These are phyloP conservation scores for Penicillium mononematosum DNA, from an alignment of 495 filamentous ascomycete genomes.

Conservation along the genomic window DNA sequence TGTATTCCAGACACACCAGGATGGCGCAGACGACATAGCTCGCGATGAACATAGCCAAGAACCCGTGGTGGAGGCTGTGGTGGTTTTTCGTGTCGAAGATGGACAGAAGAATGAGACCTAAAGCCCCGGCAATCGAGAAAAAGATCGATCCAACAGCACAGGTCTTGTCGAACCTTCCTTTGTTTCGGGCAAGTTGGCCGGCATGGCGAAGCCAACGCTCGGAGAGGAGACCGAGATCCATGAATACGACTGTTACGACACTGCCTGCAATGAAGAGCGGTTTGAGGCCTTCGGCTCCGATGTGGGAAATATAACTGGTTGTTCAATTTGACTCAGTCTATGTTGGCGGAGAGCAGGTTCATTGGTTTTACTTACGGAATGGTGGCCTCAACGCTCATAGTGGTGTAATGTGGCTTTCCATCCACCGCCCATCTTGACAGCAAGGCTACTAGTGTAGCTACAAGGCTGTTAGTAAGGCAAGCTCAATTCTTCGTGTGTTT, in stretches of 20 bases:
- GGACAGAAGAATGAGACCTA: conserved; percentile 67
- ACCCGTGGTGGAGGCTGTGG: conserved; percentile 60
- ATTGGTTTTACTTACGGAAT: conserved; percentile 57
- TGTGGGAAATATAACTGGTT: conserved; percentile 58
- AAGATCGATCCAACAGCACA: conserved; percentile 61
- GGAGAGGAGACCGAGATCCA: conserved; percentile 70
- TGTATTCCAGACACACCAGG: conserved; percentile 77
- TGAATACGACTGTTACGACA: conserved; percentile 67
- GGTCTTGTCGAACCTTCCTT: conserved; percentile 57
- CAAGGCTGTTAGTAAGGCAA: not conserved
- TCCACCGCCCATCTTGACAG: conserved; percentile 61
- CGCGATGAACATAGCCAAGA: conserved; percentile 72
- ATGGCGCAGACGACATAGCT: conserved; percentile 65
- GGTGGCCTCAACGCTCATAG: conserved; percentile 53
- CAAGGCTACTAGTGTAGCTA: conserved; percentile 59
- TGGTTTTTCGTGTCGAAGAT: conserved; percentile 72
- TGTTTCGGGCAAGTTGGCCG: conserved; percentile 63
- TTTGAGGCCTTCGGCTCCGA: conserved; percentile 66
- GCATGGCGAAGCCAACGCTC: conserved; percentile 73
- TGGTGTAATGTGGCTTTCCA: conserved; percentile 55
- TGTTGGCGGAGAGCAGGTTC: not conserved
- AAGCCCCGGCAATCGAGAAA: conserved; percentile 66
- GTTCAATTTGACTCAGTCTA: conserved; percentile 2
- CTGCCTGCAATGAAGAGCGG: conserved; percentile 78
- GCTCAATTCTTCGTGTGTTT: not conserved